phyloP scores from a whole-genome alignment of 495 filamentous ascomycete species.

The Hypoxylon intermedium region DNA sequence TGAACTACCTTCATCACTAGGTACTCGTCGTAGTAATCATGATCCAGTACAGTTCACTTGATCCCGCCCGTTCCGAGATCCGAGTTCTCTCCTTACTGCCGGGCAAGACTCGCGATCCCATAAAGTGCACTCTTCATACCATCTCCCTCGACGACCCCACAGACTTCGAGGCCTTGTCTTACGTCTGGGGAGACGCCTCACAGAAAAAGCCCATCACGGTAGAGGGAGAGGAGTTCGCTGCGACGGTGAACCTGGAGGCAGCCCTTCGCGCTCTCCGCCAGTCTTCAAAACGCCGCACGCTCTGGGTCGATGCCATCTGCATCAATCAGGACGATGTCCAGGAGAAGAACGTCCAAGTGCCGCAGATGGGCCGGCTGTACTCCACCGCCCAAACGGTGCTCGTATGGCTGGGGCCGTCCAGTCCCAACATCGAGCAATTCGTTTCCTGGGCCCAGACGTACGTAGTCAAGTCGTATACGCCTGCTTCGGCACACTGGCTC shows the following conservation, averaged over 20 bases:
- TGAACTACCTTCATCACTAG: no score
- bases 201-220: conserved; percentile 5
- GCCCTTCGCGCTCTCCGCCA: conserved; percentile 17
- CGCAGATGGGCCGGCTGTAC: conserved; percentile 27
- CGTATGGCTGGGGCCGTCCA: conserved; percentile 23
- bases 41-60: background rate
- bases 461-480: conserved; percentile 2
- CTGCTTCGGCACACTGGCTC: background rate
- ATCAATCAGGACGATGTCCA: conserved; percentile 25
- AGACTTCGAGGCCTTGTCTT: conserved; percentile 27
- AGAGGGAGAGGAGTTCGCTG: conserved; percentile 3
- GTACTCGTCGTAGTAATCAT: no score
- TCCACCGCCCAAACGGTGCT: conserved; percentile 4
- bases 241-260: conserved; percentile 11
- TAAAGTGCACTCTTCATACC: background rate
- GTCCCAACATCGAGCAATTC: conserved; percentile 2
- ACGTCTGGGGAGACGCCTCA: conserved; percentile 30
- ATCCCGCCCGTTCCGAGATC: background rate
- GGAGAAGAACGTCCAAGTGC: conserved; percentile 19
- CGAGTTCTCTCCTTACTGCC: conserved; percentile 4
- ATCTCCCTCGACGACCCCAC: conserved; percentile 8
- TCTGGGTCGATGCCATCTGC: conserved; percentile 33
- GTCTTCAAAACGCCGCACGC: background rate
- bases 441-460: conserved; percentile 4
- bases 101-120: background rate